Evolutionary conservation across 2,329 filamentous ascomycete species (phyloP), one percentile per base, ranked within the genome.

Genomic region (Colletotrichum lindemuthianum): DNA sequence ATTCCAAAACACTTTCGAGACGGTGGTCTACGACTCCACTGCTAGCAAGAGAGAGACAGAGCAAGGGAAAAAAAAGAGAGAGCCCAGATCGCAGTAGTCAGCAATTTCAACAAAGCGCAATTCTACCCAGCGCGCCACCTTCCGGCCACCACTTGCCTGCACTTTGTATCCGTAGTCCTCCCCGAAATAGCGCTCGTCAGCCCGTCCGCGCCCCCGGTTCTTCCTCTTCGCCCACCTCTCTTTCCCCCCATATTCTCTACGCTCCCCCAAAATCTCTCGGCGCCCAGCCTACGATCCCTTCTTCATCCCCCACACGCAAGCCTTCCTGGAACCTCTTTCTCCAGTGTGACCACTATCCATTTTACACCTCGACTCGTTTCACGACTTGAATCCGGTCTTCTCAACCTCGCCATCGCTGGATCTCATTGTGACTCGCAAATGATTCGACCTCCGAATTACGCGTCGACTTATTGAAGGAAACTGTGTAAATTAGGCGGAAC

Each of bases 1-100:
- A 58, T 58, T 66, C 66, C 63, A 65, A 70, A 69, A 70, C 68
- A 68, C 67, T 67, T 65, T 70, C 67, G 69, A 70, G 69, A 70
- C 69, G 60, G 24, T 24, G 24, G 55, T 24, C 55, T 47, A 34
- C 66, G 50, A 61, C 59, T 52, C 59, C 54, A 60, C 65, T 37
- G 45, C 59, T 16, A 60, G 41, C 58, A 52, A 59, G 47, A 44
- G 24, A 40, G 15, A 56, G 54, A 60, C 41, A 59, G 44, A 59
- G 57, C 52, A 24, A 24, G 24, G 24, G 24, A 4, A 24, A 24
- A 24, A 24, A 24, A 5, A 24, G 24, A 24, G 24, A 24, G 24
- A 24, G 24, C 24, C 24, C 24, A 24, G 24, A 24, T 24, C 24
- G 24, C 24, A 24, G 24, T 60, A 49, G 47, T 41, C 55, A 59